A percentile compares a stretch with the other conserved stretches of the same genome.
phyloP scores from a whole-genome alignment of 2,329 filamentous ascomycete species.

The Zymoseptoria crescenta region DNA sequence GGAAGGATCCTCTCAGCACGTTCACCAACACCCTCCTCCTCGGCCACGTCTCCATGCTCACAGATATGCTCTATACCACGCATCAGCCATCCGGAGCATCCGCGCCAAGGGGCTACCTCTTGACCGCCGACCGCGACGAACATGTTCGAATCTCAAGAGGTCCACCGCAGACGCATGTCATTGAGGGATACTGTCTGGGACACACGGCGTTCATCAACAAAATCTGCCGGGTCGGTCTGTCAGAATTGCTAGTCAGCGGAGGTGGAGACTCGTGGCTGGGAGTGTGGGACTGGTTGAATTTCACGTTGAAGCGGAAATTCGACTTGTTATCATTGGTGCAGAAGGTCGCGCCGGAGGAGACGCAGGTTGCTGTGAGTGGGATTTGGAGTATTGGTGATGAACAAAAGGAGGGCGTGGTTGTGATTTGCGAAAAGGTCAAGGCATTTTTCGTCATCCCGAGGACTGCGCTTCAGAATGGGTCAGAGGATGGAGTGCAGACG shows the following conservation, averaged over 20 bases:
- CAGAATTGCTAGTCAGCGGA: slow-evolving; percentile 68
- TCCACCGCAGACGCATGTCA: slow-evolving; percentile 74
- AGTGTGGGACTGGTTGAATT: slow-evolving; percentile 71
- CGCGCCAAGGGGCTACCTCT: slow-evolving; percentile 48
- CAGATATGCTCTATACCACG: slow-evolving; percentile 56
- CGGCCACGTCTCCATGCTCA: slow-evolving; percentile 93
- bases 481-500: neutral
- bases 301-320: slow-evolving; percentile 47
- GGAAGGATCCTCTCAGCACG: slow-evolving; percentile 37
- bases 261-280: slow-evolving; percentile 75
- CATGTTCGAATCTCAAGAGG: slow-evolving; percentile 85
- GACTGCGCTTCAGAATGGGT: neutral
- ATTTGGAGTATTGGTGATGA: slow-evolving; percentile 37
- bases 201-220: slow-evolving; percentile 78
- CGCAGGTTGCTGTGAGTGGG: slow-evolving; percentile 42
- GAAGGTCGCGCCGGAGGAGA: neutral
- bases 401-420: slow-evolving; percentile 21
- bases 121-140: slow-evolving; percentile 64
- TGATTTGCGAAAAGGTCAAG: slow-evolving; percentile 41
- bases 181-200: slow-evolving; percentile 82
- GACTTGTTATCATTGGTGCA: slow-evolving; percentile 34
- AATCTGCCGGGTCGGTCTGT: slow-evolving; percentile 55
- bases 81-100: slow-evolving; percentile 35
- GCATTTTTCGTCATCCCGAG: slow-evolving; percentile 50
- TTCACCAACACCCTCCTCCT: slow-evolving; percentile 76